These are phyloP conservation scores for Paracorniculantispora psalliotae DNA, from an alignment of 2,329 filamentous ascomycete species.

Conservation along the genomic window DNA sequence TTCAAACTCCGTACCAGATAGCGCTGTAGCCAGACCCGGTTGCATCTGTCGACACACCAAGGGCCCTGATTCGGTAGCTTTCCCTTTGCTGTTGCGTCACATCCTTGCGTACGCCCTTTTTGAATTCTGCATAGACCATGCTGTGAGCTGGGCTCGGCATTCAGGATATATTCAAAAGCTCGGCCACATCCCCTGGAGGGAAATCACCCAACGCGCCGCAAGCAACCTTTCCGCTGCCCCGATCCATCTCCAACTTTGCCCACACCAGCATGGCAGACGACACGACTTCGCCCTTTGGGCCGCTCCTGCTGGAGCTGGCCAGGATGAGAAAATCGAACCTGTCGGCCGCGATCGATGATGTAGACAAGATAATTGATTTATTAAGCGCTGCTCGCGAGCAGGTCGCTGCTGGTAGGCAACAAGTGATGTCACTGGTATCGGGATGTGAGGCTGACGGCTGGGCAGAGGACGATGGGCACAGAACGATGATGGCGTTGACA, in stretches of 20 bases:
- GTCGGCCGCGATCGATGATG: conserved; percentile 67
- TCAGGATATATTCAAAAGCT: conserved; percentile 1
- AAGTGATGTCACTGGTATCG: not conserved
- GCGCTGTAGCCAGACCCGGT: not conserved
- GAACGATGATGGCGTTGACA: conserved; percentile 68
- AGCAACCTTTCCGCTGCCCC: not conserved
- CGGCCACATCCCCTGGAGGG: not conserved
- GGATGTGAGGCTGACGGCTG: conserved; percentile 14
- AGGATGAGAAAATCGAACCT: conserved; percentile 66
- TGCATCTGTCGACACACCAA: not conserved
- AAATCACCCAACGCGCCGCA: not conserved
- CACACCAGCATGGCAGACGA: conserved; percentile 27
- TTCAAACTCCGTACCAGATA: not conserved
- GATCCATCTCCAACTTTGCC: not conserved
- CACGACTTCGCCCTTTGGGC: conserved; percentile 41
- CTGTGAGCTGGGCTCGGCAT: not conserved
- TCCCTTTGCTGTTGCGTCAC: not conserved
- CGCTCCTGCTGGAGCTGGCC: conserved; percentile 68
- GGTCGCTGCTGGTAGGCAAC: conserved; percentile 59
- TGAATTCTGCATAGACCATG: not conserved
- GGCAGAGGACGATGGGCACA: conserved; percentile 40
- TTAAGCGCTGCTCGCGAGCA: conserved; percentile 68
- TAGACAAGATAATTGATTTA: conserved; percentile 76
- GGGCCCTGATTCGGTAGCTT: conserved; percentile 1
- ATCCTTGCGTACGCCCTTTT: not conserved